Evolutionary conservation across 257 asterid genomes (phyloP).

Genomic region (Solanum commersonii): DNA sequence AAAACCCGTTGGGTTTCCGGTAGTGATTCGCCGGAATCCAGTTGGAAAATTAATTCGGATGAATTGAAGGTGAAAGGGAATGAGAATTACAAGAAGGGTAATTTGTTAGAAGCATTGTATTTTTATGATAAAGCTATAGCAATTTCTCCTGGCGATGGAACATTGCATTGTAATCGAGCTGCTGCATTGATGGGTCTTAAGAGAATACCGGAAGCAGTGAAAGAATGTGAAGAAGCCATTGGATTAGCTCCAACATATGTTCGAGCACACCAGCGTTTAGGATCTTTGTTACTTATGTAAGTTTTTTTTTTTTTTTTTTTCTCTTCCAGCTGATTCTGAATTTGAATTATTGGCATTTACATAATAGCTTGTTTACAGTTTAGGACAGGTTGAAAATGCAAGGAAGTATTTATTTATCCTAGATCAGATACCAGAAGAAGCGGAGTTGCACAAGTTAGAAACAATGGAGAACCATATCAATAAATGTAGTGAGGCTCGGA

Average conservation of each 20-base stretch:
- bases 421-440: too few relatives aligned
- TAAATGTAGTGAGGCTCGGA: too few relatives aligned
- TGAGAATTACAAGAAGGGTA: slow-evolving; percentile 47
- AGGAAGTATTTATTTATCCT: too few relatives aligned
- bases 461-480: too few relatives aligned
- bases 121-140: slow-evolving; percentile 57
- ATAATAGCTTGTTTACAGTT: too few relatives aligned
- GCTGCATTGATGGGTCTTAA: slow-evolving; percentile 53
- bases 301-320: too few relatives aligned
- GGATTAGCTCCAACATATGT: slow-evolving; percentile 50
- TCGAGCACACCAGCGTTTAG: slow-evolving; percentile 62
- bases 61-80: slow-evolving; percentile 58
- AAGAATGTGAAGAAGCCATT: slow-evolving; percentile 69
- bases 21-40: too few relatives aligned
- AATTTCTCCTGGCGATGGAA: slow-evolving; percentile 35
- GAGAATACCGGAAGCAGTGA: slow-evolving; percentile 39
- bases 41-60: slow-evolving; percentile 24
- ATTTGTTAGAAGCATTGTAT: slow-evolving; percentile 43
- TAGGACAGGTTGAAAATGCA: too few relatives aligned
- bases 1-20: too few relatives aligned
- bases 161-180: slow-evolving; percentile 47
- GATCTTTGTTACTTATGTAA: slow-evolving; percentile 55
- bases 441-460: too few relatives aligned
- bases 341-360: too few relatives aligned
- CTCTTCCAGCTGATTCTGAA: too few relatives aligned